phyloP scores from a whole-genome alignment of 768 basidiomycete species.

The Auriscalpium microsporum region DNA sequence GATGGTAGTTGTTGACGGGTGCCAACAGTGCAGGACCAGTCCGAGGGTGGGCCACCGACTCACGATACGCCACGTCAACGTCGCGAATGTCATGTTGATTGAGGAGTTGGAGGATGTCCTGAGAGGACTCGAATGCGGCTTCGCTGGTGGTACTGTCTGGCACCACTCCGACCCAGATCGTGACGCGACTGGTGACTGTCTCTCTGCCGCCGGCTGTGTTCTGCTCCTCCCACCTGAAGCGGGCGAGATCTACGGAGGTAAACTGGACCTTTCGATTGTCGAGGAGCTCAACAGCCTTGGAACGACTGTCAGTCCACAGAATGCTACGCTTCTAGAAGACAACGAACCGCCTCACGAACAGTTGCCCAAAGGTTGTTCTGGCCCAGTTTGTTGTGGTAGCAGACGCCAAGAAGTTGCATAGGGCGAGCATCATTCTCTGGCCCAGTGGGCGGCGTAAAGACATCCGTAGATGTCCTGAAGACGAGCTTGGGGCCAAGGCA shows the following conservation, averaged over 20 bases:
- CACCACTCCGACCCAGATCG: slow-evolving; percentile 21
- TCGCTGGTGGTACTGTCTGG: slow-evolving; percentile 18
- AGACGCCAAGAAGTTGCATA: slow-evolving; percentile 25
- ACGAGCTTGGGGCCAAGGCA: slow-evolving; percentile 27
- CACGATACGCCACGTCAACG: too few species aligned
- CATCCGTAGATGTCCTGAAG: slow-evolving; percentile 27
- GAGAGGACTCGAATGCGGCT: slow-evolving; percentile 12
- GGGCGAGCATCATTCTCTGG: slow-evolving; percentile 22
- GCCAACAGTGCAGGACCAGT: too few species aligned
- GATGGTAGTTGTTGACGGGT: too few species aligned
- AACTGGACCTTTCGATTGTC: too few species aligned
- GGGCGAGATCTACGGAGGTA: background rate
- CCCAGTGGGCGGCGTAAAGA: slow-evolving; percentile 23
- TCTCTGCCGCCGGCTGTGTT: background rate
- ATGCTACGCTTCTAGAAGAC: too few species aligned
- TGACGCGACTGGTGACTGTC: slow-evolving; percentile 9
- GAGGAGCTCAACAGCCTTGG: too few species aligned
- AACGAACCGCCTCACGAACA: too few species aligned
- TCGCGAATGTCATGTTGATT: too few species aligned
- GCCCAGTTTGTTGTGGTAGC: slow-evolving; percentile 22
- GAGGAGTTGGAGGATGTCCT: slow-evolving; percentile 15
- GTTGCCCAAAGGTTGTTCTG: background rate
- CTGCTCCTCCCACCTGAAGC: too few species aligned
- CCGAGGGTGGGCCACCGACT: too few species aligned
- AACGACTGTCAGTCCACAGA: too few species aligned